Percentiles rank a stretch among this genome's conserved stretches.
Evolutionary conservation across 176 grass and related monocot species (phyloP).

Genomic region (Oryza meridionalis): DNA sequence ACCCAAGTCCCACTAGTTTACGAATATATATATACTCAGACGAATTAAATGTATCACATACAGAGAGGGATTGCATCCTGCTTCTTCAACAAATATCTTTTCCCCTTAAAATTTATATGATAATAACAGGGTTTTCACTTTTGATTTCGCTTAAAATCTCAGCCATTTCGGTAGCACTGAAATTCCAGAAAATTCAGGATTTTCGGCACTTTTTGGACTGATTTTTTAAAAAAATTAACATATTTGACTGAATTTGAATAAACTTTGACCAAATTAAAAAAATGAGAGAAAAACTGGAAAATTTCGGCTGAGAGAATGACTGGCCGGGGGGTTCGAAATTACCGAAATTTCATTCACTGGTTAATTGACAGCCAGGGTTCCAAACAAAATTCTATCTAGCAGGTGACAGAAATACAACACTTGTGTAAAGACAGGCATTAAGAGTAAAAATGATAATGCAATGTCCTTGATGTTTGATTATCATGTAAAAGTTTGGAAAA

Average conservation of each 20-base stretch:
- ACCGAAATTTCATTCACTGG: no score
- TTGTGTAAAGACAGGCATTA: neutral
- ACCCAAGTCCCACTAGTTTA: slow-evolving; percentile 3
- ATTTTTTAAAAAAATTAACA: no score
- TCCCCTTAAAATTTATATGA: neutral
- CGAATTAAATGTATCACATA: neutral
- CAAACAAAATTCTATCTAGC: slow-evolving; percentile 11
- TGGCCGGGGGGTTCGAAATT: no score
- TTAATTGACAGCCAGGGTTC: neutral
- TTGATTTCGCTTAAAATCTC: no score
- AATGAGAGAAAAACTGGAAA: no score
- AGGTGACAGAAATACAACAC: slow-evolving; percentile 3
- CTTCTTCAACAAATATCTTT: slow-evolving; percentile 13
- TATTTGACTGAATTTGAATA: no score
- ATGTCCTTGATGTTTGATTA: slow-evolving; percentile 10
- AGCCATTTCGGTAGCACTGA: no score
- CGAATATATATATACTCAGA: neutral
- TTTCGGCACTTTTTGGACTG: no score
- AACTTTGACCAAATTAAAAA: no score
- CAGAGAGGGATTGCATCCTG: neutral
- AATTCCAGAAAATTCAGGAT: no score
- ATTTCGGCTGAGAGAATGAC: no score
- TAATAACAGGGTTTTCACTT: neutral
- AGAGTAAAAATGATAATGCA: neutral
- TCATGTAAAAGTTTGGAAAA: slow-evolving; percentile 11